Evolutionary conservation across 2,329 filamentous ascomycete species (phyloP).

Genomic region (Cephalotrichum gorgonifer): DNA sequence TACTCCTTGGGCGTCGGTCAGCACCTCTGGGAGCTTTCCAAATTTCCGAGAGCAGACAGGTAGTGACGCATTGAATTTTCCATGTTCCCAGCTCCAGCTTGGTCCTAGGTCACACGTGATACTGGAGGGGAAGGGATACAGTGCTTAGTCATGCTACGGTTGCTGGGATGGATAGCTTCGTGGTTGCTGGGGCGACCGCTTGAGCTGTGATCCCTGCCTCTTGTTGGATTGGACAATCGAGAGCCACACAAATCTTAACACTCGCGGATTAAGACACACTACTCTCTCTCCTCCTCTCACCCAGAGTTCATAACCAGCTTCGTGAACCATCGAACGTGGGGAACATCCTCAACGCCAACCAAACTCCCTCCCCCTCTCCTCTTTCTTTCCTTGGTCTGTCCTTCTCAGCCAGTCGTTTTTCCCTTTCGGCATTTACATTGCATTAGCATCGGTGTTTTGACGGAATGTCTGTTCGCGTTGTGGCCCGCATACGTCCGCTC

Average conservation of each 20-base stretch:
- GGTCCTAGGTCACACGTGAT: background rate
- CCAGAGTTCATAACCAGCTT: background rate
- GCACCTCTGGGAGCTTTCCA: background rate
- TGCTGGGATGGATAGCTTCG: too few species aligned
- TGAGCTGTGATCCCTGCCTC: slow-evolving; percentile 1
- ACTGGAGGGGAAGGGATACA: slow-evolving; percentile 1
- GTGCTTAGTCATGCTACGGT: background rate
- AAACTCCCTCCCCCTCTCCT: slow-evolving; percentile 1
- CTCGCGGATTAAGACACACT: background rate
- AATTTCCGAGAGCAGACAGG: background rate
- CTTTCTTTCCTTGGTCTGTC: slow-evolving; percentile 6
- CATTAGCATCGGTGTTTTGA: background rate
- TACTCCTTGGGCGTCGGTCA: background rate
- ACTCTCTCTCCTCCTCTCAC: background rate
- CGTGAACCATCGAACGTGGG: background rate
- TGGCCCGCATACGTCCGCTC: slow-evolving; percentile 82
- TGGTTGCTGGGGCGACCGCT: slow-evolving; percentile 6
- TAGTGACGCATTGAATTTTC: background rate
- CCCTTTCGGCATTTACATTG: background rate
- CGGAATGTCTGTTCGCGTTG: slow-evolving; percentile 71
- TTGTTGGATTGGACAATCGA: background rate
- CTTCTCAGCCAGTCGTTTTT: background rate
- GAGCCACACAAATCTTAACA: background rate
- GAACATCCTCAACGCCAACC: background rate
- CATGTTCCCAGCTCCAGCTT: background rate